Base-by-base conservation (phyloP, 169 alveolate species). In the Neospora caninum region DNA sequence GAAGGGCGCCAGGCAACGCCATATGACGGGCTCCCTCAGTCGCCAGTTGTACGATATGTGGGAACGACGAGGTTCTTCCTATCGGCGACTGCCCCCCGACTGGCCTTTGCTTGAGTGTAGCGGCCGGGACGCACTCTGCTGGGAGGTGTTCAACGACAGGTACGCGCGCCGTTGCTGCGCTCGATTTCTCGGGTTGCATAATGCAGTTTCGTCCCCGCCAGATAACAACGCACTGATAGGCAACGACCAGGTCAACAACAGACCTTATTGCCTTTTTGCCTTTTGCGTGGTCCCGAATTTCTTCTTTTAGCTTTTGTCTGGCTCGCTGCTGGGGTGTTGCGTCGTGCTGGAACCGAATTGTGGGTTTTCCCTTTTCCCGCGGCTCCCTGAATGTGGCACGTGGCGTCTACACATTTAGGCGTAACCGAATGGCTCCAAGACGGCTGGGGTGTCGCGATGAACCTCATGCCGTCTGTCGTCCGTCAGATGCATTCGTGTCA, bases 111-210 rank as follows among this genome's bases (percentile, higher is more conserved):
- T 27, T 16, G 91, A 54, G n/a, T 82, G 88, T 80, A 58, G 92
- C 87, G 92, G 92, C 27, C 88, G 92, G 18, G 92, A 92, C 45
- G 83, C 92, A 1, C 92, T 92, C 41, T 36, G 92, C 54, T 92
- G 94, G 88, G 70, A 41, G 10, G 94, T 92, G 38, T 45, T 92
- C 70, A 92, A 92, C 31, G 94, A 92, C 88, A 92, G 94, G 94
- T 92, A 45, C 39, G 80, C 64, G 9, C 45, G 42, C 43, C 45
- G 31, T 18, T 29, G 64, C 58, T 13, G 13, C 58, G 0, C n/a
- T 16, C 13, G 22, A 49, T 7, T 49, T 49, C 58, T 49, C 58
- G 58, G 13, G 58, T 13, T 49, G 58, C 58, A 13, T 13, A 49
- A 49, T 13, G 58, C 58, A 49, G 4, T 49, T 49, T 49, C 4